Percentiles rank a stretch among this genome's conserved stretches.
Conservation (phyloP, 257 asterid species). For the Plectranthus barbatus region DNA sequence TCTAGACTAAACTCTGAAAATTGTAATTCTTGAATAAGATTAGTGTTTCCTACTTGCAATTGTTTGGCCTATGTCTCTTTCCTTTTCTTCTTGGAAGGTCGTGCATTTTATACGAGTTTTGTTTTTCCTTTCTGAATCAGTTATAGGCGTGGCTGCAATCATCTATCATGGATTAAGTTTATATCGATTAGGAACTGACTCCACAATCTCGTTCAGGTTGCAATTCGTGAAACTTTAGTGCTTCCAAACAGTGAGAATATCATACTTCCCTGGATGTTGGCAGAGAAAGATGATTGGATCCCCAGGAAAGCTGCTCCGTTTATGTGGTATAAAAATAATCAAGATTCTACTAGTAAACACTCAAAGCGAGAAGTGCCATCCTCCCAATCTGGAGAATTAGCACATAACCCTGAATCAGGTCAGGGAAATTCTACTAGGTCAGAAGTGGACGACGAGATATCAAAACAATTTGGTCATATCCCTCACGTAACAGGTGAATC, state of each 20-base stretch:
- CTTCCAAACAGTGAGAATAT: constrained; percentile 73
- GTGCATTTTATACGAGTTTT: constrained; percentile 6
- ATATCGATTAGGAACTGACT: background rate
- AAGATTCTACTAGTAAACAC: constrained; percentile 33
- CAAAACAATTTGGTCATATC: constrained; percentile 11
- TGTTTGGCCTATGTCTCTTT: background rate
- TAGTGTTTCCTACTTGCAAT: background rate
- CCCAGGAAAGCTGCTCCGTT: constrained; percentile 73
- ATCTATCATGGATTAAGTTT: constrained; percentile 1
- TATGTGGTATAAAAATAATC: constrained; percentile 50
- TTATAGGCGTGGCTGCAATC: background rate
- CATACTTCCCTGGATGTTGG: constrained; percentile 75
- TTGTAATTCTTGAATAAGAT: background rate
- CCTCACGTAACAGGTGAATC: constrained; percentile 21
- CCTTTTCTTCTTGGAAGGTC: background rate
- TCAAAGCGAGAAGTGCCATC: constrained; percentile 29
- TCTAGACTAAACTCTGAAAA: background rate
- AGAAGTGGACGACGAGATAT: constrained; percentile 27
- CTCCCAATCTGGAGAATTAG: constrained; percentile 31
- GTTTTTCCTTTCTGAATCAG: background rate
- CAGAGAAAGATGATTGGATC: constrained; percentile 89
- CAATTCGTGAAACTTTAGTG: constrained; percentile 76
- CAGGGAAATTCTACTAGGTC: constrained; percentile 19
- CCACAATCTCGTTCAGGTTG: constrained; percentile 49
- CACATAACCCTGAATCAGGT: constrained; percentile 23